Evolutionary conservation across 148 eudicot genomes (phyloP).

Genomic region (Suaeda aralocaspica): DNA sequence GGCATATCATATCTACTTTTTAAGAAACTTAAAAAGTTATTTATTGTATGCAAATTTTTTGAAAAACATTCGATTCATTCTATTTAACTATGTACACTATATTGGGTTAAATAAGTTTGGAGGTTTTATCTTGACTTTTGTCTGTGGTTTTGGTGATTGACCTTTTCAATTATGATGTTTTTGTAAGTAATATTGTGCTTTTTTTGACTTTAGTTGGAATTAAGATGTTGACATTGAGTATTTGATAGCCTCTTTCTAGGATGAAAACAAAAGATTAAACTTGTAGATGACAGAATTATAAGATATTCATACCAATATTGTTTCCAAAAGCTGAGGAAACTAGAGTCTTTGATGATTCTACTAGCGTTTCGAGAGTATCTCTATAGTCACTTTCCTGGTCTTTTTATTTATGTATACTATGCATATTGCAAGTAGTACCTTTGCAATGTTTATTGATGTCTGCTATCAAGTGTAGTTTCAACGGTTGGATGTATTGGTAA

Average conservation of each 20-base stretch:
- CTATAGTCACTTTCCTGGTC: not conserved
- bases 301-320: too few species aligned
- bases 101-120: not conserved
- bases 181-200: not conserved
- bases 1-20: too few species aligned
- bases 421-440: not conserved
- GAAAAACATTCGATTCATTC: too few species aligned
- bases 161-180: not conserved
- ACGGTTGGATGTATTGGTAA: not conserved
- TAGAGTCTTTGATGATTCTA: too few species aligned
- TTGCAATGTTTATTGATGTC: too few species aligned
- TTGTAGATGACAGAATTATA: too few species aligned
- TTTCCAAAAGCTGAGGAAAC: too few species aligned
- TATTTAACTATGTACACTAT: too few species aligned
- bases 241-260: not conserved
- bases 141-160: not conserved
- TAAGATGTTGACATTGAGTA: not conserved
- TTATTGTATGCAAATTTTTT: too few species aligned
- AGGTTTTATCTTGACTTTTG: not conserved
- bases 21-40: too few species aligned
- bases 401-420: not conserved
- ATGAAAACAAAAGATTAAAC: not conserved
- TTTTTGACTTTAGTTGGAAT: not conserved
- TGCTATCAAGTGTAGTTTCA: too few species aligned
- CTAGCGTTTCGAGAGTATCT: not conserved